Evolutionary conservation across 2,329 filamentous ascomycete genomes (phyloP), one percentile per base, ranked within the genome.

Genomic region (Aaosphaeria arxii): DNA sequence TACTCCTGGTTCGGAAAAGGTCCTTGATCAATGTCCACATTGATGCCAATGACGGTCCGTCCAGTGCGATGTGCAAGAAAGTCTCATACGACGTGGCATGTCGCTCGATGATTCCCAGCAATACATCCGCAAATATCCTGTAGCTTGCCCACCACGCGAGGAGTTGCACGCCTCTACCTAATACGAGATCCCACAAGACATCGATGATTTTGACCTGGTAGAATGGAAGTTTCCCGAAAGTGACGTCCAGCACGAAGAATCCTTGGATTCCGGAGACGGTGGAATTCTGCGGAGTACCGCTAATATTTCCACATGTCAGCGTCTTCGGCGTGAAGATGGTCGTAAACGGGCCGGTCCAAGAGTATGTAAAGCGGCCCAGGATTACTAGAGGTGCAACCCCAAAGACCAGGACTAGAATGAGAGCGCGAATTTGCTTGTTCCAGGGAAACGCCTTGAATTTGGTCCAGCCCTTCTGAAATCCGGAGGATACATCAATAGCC

Each of bases 161-260:
- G 1, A 64, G 30, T 44, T 71, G 70, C 3, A 55, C 58, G 5
- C 68, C 66, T 6, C 66, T 55, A 2, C 64, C 68, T 9, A 71
- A 43, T 2, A 61, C 30, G 7, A 71, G 50, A 46, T 71, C 69
- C 67, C 67, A 72, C 1, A 50, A 44, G 5, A 68, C 58, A 44
- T 71, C 67, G n/a, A 72, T 62, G 2, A 61, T 51, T 43, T 72
- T 71, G 11, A 57, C 70, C 7, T 57, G 55, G 7, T 61, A 52
- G 42, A 71, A 71, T 0, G 59, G 44, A 17, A 63, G 61, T 0
- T 31, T 41, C 1, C 64, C 66, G 31, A 49, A 61, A 0, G 56
- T 60, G 3, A 36, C 29, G 45, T 67, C 65, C 5, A 69, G 51
- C 11, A 62, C 55, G 32, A 68, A 69, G 1, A 69, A 42, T 6